Evolutionary conservation across 2,329 filamentous ascomycete species (phyloP), one percentile per base, ranked within the genome.

Genomic region (Claviceps sp.): DNA sequence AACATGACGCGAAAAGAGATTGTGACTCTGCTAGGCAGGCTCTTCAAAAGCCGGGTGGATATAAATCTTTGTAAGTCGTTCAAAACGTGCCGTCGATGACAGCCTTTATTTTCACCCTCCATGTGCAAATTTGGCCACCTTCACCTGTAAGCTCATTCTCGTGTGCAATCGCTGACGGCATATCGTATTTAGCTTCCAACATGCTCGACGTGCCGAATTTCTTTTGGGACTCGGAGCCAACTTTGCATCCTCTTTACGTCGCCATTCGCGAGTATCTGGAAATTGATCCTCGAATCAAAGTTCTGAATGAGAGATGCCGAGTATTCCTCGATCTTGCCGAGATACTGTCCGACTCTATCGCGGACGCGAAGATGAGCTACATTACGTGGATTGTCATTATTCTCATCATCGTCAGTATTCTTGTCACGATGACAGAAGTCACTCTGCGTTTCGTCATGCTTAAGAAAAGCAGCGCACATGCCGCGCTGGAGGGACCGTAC

Each of bases 341-440:
- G 69, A 96, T 98, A 24, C 74, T 98, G 1, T 89, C 86, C 14
- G 91, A 98, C 68, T 88, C 82, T 2, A 90, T 96, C 51, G 88
- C 88, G 22, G 89, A 97, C 65, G 85, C 87, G 58, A 96, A 95
- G 67, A 97, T 96, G 86, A 95, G 88, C 59, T 77, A 78, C 58
- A 95, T 96, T 65, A 98, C 93, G 1, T 97, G 91, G 91, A 97
- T 98, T 67, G 85, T 97, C 67, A 98, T 98, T 62, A 77, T 95
- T 46, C 78, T 98, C 46, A 98, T 98, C 63, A 69, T 94, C 47
- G 73, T 97, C 58, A 91, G 85, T 63, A 97, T 98, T 62, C 73
- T 89, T 50, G 88, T 98, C 50, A 97, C 93, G 2, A 85, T 88
- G 49, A 84, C 85, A 3, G 93, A 98, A 70, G 91, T 97, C 8